phyloP scores from a whole-genome alignment of 2,329 filamentous ascomycete species.

The Cytospora mali region DNA sequence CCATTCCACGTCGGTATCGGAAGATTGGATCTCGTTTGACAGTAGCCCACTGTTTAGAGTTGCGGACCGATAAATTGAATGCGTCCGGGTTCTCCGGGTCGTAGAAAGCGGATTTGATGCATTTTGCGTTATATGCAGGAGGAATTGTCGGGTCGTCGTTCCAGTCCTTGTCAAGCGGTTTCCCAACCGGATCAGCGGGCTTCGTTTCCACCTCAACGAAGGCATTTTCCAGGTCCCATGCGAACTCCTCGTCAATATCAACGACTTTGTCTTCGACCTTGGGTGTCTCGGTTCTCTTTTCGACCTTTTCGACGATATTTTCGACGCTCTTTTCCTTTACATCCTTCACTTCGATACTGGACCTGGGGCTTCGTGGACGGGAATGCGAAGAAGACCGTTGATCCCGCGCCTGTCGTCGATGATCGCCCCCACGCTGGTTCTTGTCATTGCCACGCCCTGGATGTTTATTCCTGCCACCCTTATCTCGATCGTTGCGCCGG shows the following conservation, averaged over 20 bases:
- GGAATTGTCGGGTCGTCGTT: constrained; percentile 50
- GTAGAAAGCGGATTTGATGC: constrained; percentile 49
- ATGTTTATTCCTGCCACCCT: constrained; percentile 22
- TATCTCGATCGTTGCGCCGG: constrained; percentile 23
- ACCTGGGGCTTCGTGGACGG: constrained; percentile 18
- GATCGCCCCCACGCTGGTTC: constrained; percentile 22
- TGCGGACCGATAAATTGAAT: constrained; percentile 46
- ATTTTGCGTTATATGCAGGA: constrained; percentile 46
- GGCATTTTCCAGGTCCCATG: constrained; percentile 44
- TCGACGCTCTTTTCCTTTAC: constrained; percentile 12
- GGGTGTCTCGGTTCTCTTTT: constrained; percentile 5
- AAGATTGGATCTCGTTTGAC: constrained; percentile 50
- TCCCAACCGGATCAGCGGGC: constrained; percentile 50
- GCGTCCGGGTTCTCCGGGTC: constrained; percentile 46
- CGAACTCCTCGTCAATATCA: constrained; percentile 38
- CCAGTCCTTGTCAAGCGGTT: constrained; percentile 46
- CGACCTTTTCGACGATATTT: constrained; percentile 6
- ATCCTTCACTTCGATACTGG: neutral
- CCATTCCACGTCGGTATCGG: constrained; percentile 34
- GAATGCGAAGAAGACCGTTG: constrained; percentile 17
- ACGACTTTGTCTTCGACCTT: constrained; percentile 16
- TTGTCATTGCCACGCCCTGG: constrained; percentile 20
- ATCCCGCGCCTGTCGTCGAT: constrained; percentile 12
- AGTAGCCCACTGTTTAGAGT: constrained; percentile 43
- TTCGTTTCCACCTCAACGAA: constrained; percentile 43